Base-by-base conservation (phyloP, 805 yeast genomes). In the Saccharomycopsis sp. region DNA sequence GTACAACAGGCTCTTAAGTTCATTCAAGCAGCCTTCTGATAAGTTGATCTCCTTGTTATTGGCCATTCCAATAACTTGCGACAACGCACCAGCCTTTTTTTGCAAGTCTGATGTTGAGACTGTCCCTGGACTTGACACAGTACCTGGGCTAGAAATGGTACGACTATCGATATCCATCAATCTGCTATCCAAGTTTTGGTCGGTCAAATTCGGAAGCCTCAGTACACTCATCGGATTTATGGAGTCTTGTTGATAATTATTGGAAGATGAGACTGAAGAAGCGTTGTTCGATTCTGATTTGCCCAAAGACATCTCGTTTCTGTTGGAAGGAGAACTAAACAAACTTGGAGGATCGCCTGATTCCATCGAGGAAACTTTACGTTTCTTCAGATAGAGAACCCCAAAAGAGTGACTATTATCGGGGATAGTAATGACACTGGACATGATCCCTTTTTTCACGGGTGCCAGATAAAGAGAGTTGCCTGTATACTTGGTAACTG, bases 21-120 rank as follows among this genome's bases (percentile, higher is more conserved):
- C 67, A 22, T 54, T 50, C 13, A 54, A 32, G 4, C 62, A 54
- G 10, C 27, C 35, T 9, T 48, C 39, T 4, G 53, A 48, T 4
- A 59, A 41, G 30, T 45, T 48, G 19, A 62, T 36, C 8, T 52
- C 51, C 12, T 54, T 51, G 10, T 43, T 36, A 15, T 39, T 39
- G 12, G 53, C 42, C 5, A 49, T 40, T 19, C 22, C 38, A 2
- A 46, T 34, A 16, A 48, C 43, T 2, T 41, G 38, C 5, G 39
- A 30, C 20, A 47, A 31, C 21, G 44, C 35, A 17, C 41, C 39
- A 35, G 34, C 42, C 25, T 36, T 37, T 20, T 38, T 38, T 23
- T 29, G 25, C n/a, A n/a, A n/a, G n/a, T n/a, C n/a, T n/a, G n/a
- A n/a, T n/a, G n/a, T n/a, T n/a, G n/a, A n/a, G n/a, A n/a, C n/a